phyloP scores from a whole-genome alignment of 176 grass and related monocot genomes.

The Carex myosuroides region DNA sequence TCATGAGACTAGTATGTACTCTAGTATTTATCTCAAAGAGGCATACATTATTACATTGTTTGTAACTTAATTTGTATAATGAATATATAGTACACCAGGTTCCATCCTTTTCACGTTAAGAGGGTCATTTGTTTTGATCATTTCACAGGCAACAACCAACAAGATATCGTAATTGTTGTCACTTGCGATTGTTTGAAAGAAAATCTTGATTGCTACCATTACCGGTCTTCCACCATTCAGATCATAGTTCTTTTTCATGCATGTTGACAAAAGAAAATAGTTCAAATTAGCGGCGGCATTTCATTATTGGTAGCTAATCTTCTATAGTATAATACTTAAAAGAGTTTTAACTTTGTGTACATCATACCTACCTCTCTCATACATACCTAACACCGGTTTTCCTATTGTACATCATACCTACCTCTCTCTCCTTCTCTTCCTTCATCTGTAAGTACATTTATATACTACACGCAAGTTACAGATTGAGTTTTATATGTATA shows the following conservation, averaged over 20 bases:
- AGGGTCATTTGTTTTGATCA: background rate
- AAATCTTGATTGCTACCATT: background rate
- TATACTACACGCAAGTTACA: background rate
- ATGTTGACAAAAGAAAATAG: background rate
- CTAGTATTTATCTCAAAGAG: background rate
- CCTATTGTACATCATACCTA: constrained; percentile 1
- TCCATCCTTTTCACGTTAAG: background rate
- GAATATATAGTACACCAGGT: background rate
- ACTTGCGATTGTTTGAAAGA: background rate
- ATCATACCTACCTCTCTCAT: background rate
- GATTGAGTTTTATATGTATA: background rate
- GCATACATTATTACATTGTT: background rate
- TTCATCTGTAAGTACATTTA: background rate
- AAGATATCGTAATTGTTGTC: background rate
- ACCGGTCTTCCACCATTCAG: background rate
- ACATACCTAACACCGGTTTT: background rate
- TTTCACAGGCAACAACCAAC: background rate
- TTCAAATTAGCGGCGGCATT: background rate
- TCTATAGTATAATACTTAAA: background rate
- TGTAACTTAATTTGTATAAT: background rate
- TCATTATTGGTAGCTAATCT: background rate
- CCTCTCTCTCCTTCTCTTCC: background rate
- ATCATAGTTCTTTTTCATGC: background rate
- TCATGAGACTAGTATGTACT: background rate
- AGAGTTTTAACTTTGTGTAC: background rate